Base-by-base conservation (phyloP, 768 basidiomycete genomes). In the Scleroderma citrinum region DNA sequence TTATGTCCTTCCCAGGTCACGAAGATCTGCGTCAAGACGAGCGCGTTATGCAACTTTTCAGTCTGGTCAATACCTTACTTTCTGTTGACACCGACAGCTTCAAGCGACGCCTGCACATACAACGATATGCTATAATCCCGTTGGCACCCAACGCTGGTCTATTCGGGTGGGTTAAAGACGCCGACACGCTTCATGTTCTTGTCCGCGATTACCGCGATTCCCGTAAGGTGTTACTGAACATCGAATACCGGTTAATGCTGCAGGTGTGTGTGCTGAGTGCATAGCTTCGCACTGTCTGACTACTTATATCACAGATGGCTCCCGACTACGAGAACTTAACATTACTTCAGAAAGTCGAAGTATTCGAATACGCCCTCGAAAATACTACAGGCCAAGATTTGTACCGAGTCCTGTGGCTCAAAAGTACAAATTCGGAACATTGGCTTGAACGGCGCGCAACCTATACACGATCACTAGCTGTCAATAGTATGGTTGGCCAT, bases 11-110 rank as follows among this genome's bases (percentile, higher is more conserved):
- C 38, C 40, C 54, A 94, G 92, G 96, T 7, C 96, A 99, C 67
- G 96, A 99, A 71, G 96, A 99, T 71, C 76, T 99, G 44, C 92
- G 96, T 35, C 96, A 98, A 69, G 96, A 99, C 63, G 96, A 99
- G 60, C 82, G 96, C 53, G 96, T 98, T 48, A 98, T 98, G 95
- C 96, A 99, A 66, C 77, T 98, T 17, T 98, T 98, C 67, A 88
- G 96, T 51, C 82, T 99, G 41, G 88, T 98, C 59, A 99, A 99
- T 68, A 95, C 92, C 0, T 71, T 97, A 2, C 81, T 99, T 24
- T 85, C 89, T 7, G 84, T 92, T 17, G 95, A 99, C 60, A 89
- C 92, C 19, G 83, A 89, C 61, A 92, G 91, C 64, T 98, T 95
- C 78, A 96, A 95, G 71, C 78, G 96, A 31, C 91, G 93, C 56